These are phyloP conservation scores for Pyrenophora tritici-repentis DNA, from an alignment of 2,329 filamentous ascomycete genomes.

Conservation along the genomic window DNA sequence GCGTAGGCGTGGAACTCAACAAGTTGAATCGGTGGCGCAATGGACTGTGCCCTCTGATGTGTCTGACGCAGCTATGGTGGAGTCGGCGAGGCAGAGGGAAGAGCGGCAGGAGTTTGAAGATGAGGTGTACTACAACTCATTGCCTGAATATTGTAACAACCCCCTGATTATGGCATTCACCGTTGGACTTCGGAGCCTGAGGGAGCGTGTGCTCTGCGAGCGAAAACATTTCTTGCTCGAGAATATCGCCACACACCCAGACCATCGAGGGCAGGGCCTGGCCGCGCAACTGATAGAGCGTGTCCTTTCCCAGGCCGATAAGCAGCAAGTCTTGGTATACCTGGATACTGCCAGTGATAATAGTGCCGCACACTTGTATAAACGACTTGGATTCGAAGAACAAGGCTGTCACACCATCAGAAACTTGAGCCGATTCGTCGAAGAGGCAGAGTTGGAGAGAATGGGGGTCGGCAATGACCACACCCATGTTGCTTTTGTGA, in stretches of 20 bases:
- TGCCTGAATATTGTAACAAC: slow-evolving; percentile 34
- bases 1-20: slow-evolving; percentile 7
- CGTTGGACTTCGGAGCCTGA: slow-evolving; percentile 17
- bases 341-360: slow-evolving; percentile 37
- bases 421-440: neutral
- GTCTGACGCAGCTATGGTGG: neutral
- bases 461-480: neutral
- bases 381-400: slow-evolving; percentile 34
- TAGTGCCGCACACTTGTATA: slow-evolving; percentile 29
- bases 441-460: neutral
- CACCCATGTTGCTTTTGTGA: neutral
- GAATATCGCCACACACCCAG: slow-evolving; percentile 36
- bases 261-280: slow-evolving; percentile 29
- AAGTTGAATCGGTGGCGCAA: slow-evolving; percentile 33
- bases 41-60: slow-evolving; percentile 25
- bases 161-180: slow-evolving; percentile 33
- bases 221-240: slow-evolving; percentile 28
- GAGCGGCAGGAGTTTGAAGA: slow-evolving; percentile 33
- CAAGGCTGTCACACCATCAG: neutral
- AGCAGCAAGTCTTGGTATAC: slow-evolving; percentile 25
- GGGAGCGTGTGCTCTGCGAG: slow-evolving; percentile 16
- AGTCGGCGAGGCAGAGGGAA: slow-evolving; percentile 22
- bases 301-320: slow-evolving; percentile 22
- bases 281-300: slow-evolving; percentile 27
- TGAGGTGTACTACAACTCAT: slow-evolving; percentile 21